Conservation (phyloP, 139 green algal genomes). For the Monoraphidium neglectum region DNA sequence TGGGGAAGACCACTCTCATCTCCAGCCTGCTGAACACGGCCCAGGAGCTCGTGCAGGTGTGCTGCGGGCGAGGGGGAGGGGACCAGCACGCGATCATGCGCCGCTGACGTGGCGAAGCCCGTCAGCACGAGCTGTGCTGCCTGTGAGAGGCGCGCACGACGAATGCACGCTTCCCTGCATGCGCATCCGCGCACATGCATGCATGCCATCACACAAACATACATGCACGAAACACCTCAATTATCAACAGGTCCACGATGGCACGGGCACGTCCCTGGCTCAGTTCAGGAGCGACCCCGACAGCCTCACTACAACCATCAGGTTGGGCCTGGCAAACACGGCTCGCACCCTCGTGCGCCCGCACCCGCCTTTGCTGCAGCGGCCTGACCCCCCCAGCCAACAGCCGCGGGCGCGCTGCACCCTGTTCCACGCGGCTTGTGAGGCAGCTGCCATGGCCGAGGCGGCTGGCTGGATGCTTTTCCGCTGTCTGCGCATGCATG, state of each 20-base stretch:
- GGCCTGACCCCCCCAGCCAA: too few species aligned
- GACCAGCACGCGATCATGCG: background rate
- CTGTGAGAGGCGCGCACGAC: background rate
- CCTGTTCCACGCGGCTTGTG: too few species aligned
- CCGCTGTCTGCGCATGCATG: too few species aligned
- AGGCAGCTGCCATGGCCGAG: too few species aligned
- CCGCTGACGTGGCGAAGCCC: background rate
- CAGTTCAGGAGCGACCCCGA: constrained; percentile 73
- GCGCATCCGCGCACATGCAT: too few species aligned
- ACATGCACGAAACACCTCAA: too few species aligned
- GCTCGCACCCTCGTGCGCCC: too few species aligned
- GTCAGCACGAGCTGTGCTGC: background rate
- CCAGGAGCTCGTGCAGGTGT: constrained; percentile 56
- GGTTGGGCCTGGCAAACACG: too few species aligned
- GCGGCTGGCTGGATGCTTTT: too few species aligned
- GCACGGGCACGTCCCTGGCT: constrained; percentile 60
- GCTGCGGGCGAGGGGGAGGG: background rate
- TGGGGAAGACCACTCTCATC: constrained; percentile 74
- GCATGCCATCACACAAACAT: background rate
- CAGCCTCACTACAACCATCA: constrained; percentile 63
- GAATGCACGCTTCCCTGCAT: background rate
- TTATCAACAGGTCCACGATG: constrained; percentile 65
- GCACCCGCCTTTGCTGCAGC: too few species aligned
- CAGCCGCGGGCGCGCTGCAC: too few species aligned
- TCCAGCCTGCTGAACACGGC: constrained; percentile 63